These are phyloP conservation scores for Ceratobasidium sp. DNA, from an alignment of 1,284 basidiomycete genomes.

Conservation along the genomic window DNA sequence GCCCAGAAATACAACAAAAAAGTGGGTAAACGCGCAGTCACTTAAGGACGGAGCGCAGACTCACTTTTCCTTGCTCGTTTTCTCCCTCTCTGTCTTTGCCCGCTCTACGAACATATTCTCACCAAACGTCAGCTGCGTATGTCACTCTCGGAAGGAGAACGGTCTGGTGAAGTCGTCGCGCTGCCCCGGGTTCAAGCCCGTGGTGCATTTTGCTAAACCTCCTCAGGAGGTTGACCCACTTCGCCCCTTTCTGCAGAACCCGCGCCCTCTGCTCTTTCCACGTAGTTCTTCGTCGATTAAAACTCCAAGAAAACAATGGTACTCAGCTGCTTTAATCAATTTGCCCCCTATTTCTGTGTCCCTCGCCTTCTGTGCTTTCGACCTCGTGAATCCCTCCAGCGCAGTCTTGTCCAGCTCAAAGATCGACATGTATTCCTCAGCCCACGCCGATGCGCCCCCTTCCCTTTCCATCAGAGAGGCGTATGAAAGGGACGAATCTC, in stretches of 20 bases:
- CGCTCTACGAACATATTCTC: constrained; percentile 9
- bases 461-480: constrained; percentile 37
- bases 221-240: constrained; percentile 8
- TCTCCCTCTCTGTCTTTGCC: no score
- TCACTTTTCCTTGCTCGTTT: no score
- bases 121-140: constrained; percentile 39
- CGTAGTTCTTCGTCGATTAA: constrained; percentile 42
- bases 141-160: constrained; percentile 20
- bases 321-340: constrained; percentile 1
- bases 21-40: no score
- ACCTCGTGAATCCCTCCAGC: constrained; percentile 4
- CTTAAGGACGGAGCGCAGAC: no score
- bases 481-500: no score
- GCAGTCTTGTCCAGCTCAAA: constrained; percentile 18
- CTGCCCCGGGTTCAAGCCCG: constrained; percentile 3
- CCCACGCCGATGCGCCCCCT: constrained; percentile 16
- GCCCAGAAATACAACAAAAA: no score
- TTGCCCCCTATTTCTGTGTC: neutral
- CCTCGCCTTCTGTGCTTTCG: neutral
- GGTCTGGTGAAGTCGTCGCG: neutral
- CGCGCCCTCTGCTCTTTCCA: constrained; percentile 41
- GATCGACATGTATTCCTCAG: neutral
- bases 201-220: neutral
- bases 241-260: neutral
- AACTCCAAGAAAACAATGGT: constrained; percentile 43